Percentiles rank a stretch among this genome's conserved stretches.
phyloP scores from a whole-genome alignment of 176 grass and related monocot species.

The Bromus sterilis region DNA sequence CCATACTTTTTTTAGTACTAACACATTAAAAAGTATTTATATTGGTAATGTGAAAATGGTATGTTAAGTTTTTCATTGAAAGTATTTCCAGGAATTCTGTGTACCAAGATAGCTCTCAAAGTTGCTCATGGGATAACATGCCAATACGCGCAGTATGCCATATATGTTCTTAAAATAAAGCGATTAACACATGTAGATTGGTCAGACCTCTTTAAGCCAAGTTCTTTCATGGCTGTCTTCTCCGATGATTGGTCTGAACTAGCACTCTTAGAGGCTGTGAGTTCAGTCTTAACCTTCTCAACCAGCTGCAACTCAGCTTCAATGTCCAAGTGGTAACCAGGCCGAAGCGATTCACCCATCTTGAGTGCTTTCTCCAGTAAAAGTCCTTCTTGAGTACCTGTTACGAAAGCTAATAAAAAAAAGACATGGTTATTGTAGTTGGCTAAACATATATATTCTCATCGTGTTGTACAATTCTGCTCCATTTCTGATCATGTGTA shows the following conservation, averaged over 20 bases:
- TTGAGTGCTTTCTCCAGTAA: slow-evolving; percentile 38
- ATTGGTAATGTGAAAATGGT: not conserved
- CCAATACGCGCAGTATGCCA: not conserved
- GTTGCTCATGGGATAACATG: not conserved
- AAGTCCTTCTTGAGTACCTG: slow-evolving; percentile 35
- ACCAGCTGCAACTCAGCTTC: slow-evolving; percentile 41
- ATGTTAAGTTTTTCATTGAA: not conserved
- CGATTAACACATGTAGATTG: not conserved
- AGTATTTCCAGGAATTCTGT: not conserved
- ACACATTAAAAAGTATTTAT: not conserved
- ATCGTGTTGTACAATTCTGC: not conserved
- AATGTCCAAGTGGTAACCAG: slow-evolving; percentile 36
- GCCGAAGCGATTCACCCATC: slow-evolving; percentile 30
- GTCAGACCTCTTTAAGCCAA: slow-evolving; percentile 52
- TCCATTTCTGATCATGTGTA: not conserved
- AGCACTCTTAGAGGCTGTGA: not conserved
- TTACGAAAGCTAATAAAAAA: slow-evolving; percentile 39
- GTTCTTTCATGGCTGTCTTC: slow-evolving; percentile 46
- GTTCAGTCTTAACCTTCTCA: slow-evolving; percentile 23
- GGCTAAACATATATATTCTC: not conserved
- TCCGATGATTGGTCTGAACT: not conserved
- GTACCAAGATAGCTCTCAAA: not conserved
- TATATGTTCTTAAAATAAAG: not conserved
- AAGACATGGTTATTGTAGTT: not conserved
- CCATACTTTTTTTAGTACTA: no score